These are phyloP conservation scores for Chondrus crispus DNA, from an alignment of 23 red algal species.

Conservation along the genomic window DNA sequence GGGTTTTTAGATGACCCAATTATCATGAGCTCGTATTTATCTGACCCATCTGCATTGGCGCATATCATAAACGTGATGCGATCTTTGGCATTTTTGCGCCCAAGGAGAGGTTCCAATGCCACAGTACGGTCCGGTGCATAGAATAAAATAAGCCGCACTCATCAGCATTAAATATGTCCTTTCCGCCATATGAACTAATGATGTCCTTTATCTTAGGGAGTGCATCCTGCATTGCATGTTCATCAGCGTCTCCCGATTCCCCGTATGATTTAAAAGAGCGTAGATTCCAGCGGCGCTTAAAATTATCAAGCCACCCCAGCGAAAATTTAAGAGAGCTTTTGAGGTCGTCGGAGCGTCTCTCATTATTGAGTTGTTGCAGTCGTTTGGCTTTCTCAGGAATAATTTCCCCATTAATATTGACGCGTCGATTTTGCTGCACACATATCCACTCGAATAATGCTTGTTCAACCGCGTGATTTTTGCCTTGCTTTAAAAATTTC, in stretches of 20 bases:
- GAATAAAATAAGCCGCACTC: not conserved
- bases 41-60: not conserved
- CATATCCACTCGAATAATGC: not conserved
- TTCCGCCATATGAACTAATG: not conserved
- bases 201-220: not conserved
- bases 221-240: not conserved
- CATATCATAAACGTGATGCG: not conserved
- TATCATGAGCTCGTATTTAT: not conserved
- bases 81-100: not conserved
- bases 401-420: not conserved
- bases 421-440: not conserved
- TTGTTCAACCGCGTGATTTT: not conserved
- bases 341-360: not conserved
- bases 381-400: not conserved
- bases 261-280: not conserved
- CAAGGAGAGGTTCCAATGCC: not conserved
- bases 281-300: not conserved
- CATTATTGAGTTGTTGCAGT: not conserved
- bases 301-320: not conserved
- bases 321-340: not conserved
- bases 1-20: not conserved
- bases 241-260: not conserved
- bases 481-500: not conserved
- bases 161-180: slow-evolving; percentile 14
- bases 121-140: not conserved